Percentiles rank a stretch among this genome's conserved stretches.
Conservation (phyloP, 164 flowering plant species). For the Piper betle region DNA sequence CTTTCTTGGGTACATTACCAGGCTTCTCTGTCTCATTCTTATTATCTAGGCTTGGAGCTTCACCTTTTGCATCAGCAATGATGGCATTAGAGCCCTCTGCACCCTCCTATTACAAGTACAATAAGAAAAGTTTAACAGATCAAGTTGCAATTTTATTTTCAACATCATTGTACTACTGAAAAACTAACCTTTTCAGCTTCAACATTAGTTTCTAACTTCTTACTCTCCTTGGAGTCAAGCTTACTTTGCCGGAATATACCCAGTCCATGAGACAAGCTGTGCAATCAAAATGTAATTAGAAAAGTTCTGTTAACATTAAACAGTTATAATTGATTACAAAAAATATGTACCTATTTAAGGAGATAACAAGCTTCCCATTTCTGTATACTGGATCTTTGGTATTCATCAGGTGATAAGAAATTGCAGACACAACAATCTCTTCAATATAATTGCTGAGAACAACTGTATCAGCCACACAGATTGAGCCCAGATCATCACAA, state of each 20-base stretch:
- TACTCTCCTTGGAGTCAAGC: slow-evolving; percentile 24
- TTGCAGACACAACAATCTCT: slow-evolving; percentile 88
- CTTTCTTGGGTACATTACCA: slow-evolving; percentile 34
- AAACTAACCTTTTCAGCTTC: slow-evolving; percentile 42
- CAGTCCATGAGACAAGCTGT: slow-evolving; percentile 87
- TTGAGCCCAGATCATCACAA: slow-evolving; percentile 77
- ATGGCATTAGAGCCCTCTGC: slow-evolving; percentile 13
- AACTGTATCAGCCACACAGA: slow-evolving; percentile 56
- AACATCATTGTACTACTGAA: not conserved
- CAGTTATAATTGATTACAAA: not conserved
- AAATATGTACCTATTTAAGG: slow-evolving; percentile 52
- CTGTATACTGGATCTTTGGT: slow-evolving; percentile 69
- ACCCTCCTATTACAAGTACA: slow-evolving; percentile 16
- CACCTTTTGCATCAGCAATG: slow-evolving; percentile 38
- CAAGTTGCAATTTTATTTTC: not conserved
- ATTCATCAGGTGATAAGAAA: slow-evolving; percentile 85
- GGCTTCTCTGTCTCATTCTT: slow-evolving; percentile 37
- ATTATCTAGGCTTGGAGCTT: slow-evolving; percentile 23
- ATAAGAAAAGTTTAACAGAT: slow-evolving; percentile 1
- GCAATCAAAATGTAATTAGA: slow-evolving; percentile 4
- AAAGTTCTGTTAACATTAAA: not conserved
- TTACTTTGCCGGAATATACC: slow-evolving; percentile 64
- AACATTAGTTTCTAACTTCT: slow-evolving; percentile 36
- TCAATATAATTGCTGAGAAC: slow-evolving; percentile 67
- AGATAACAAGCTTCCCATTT: slow-evolving; percentile 82